phyloP scores from a whole-genome alignment of 169 alveolate species.

The Plasmodium knowlesi region DNA sequence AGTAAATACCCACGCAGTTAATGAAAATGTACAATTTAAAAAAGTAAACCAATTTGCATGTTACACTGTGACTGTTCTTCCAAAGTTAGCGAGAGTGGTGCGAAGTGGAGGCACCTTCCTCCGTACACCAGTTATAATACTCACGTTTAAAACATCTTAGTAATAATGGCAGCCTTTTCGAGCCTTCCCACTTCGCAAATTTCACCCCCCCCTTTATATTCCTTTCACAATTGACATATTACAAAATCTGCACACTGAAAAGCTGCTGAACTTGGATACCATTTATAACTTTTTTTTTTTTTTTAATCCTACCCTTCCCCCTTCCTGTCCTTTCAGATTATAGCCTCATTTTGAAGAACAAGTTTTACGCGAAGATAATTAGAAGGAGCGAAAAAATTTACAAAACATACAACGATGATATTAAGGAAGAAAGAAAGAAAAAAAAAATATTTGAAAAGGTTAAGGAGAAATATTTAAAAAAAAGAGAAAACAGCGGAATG shows the following conservation, averaged over 20 bases:
- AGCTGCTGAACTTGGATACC: background rate
- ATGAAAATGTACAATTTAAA: background rate
- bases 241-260: background rate
- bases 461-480: slow-evolving; percentile 34
- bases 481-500: background rate
- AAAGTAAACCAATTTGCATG: background rate
- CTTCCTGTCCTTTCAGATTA: slow-evolving; percentile 21
- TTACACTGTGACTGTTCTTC: background rate
- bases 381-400: slow-evolving; percentile 56
- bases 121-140: background rate
- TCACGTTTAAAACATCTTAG: background rate
- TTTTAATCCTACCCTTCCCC: background rate
- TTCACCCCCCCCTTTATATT: background rate
- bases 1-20: background rate
- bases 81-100: background rate
- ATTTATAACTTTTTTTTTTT: too few relatives aligned
- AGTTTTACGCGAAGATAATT: slow-evolving; percentile 55
- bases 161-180: background rate
- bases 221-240: background rate
- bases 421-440: slow-evolving; percentile 42
- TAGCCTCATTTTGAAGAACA: slow-evolving; percentile 34
- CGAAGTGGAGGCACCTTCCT: background rate
- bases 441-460: slow-evolving; percentile 28
- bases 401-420: slow-evolving; percentile 12
- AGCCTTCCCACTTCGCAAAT: background rate